Evolutionary conservation across 2,329 filamentous ascomycete species (phyloP), one percentile per base, ranked within the genome.

Genomic region (Drechslerella coelobrocha): DNA sequence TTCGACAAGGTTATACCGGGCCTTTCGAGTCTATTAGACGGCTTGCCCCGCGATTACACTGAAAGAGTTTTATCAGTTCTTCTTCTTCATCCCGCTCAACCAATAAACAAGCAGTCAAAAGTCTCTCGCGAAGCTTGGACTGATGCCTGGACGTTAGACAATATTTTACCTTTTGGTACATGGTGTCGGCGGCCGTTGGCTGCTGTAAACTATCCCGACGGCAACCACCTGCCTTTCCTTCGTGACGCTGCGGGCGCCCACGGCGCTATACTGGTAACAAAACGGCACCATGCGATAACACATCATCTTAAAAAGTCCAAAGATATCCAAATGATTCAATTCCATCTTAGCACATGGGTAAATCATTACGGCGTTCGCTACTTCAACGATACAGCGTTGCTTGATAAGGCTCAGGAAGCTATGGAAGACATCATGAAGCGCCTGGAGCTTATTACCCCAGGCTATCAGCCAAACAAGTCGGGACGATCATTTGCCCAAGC

Each of bases 401-500:
- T 71, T 8, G 39, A 41, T 6, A 23, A 6, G 12, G 17, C 50
- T 9, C 59, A 47, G 10, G 10, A 31, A 14, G 48, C 48, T 6
- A 41, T 71, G 24, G 47, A 55, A 23, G 27, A 54, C 7, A 48
- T 63, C n/a, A 43, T 52, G 24, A 12, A 19, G 17, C 59, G 53
- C 17, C 21, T 60, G 21, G 26, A 24, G 21, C 52, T 17, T 9
- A 29, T 59, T 4, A 17, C 29, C n/a, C 2, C 9, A 12, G 14
- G 45, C 27, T n/a, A 10, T 14, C 17, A 39, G 9, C 47, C 50
- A 4, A 41, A 47, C 1, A 12, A 19, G 1, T 37, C 59, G 1
- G 66, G 59, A 2, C 45, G 55, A 10, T 48, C 59, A 23, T 71
- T 54, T 14, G 66, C 66, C 4, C 66, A 63, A 41, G 66, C 66